Percentiles rank a stretch among this genome's conserved stretches.
Evolutionary conservation across 2,329 filamentous ascomycete genomes (phyloP).

Genomic region (Fusarium albosuccineum): DNA sequence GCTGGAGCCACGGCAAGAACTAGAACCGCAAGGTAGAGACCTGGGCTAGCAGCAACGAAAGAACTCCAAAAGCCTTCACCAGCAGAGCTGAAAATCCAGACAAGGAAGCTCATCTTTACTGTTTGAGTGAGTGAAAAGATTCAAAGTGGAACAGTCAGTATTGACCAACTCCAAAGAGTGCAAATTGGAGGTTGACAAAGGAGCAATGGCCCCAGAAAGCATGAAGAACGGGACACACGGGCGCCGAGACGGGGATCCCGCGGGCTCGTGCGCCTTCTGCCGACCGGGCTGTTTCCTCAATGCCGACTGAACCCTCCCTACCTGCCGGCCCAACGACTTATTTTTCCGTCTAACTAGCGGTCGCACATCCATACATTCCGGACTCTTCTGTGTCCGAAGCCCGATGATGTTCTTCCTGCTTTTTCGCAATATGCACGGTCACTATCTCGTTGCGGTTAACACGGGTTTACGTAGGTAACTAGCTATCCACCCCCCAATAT

Average conservation of each 20-base stretch:
- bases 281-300: not conserved
- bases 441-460: too few species aligned
- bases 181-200: not conserved
- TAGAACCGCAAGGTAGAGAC: not conserved
- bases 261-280: not conserved
- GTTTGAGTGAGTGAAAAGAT: not conserved
- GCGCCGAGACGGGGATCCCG: too few species aligned
- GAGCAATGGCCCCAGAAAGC: not conserved
- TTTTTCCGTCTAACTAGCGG: not conserved
- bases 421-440: not conserved
- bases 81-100: not conserved
- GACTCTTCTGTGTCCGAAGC: not conserved
- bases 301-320: not conserved
- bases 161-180: not conserved
- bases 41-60: not conserved
- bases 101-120: not conserved
- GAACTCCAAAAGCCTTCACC: not conserved
- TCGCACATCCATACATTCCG: not conserved
- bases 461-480: too few species aligned
- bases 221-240: not conserved
- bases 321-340: not conserved
- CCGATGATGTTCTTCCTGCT: not conserved
- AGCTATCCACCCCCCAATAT: too few species aligned
- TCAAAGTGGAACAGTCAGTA: not conserved
- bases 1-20: not conserved